Evolutionary conservation across 1,284 basidiomycete species (phyloP).

Genomic region (Erythrobasidium hasegawianum): DNA sequence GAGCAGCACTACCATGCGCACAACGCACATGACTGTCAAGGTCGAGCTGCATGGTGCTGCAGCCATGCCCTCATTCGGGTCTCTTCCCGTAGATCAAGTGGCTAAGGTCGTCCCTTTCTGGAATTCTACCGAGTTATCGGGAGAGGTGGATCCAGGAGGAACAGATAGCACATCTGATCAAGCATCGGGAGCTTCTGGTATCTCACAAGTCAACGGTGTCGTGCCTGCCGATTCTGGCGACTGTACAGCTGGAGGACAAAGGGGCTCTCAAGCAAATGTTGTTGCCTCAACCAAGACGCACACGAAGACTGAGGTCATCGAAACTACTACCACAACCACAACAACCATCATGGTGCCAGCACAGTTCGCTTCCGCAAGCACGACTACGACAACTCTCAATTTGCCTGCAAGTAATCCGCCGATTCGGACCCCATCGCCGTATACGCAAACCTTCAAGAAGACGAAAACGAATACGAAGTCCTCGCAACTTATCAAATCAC

Average conservation of each 20-base stretch:
- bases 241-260: not conserved
- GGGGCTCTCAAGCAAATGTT: not conserved
- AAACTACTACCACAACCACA: not conserved
- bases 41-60: not conserved
- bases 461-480: no score
- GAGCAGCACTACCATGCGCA: not conserved
- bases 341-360: not conserved
- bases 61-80: not conserved
- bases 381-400: no score
- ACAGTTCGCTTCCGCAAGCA: no score
- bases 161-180: not conserved
- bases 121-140: not conserved
- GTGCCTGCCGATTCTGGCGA: not conserved
- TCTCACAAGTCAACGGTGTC: not conserved
- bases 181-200: not conserved
- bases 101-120: no score
- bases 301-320: not conserved
- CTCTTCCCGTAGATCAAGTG: not conserved
- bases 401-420: no score
- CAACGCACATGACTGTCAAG: not conserved
- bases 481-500: no score
- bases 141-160: not conserved
- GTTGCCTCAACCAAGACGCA: not conserved
- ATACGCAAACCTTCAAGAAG: no score
- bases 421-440: no score